Percentiles rank a stretch among this genome's conserved stretches.
phyloP scores from a whole-genome alignment of 805 yeast species.

The Komagataella kurtzmanii region DNA sequence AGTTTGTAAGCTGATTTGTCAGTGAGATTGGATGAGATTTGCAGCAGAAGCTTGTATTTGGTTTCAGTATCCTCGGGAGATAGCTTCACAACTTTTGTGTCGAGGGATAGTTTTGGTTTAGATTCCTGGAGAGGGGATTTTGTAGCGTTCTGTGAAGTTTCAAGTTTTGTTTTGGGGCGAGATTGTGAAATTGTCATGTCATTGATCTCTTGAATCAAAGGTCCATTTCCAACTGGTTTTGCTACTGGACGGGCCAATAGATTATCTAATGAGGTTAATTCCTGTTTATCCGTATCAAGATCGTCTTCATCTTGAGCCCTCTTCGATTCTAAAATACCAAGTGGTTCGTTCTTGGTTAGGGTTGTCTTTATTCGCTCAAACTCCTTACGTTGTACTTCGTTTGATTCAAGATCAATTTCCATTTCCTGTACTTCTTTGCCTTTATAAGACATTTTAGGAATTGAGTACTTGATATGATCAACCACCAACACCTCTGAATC shows the following conservation, averaged over 20 bases:
- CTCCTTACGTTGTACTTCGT: conserved; percentile 22
- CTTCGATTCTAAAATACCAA: conserved; percentile 28
- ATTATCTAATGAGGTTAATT: conserved; percentile 6
- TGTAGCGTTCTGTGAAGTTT: neutral
- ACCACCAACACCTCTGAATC: conserved; percentile 28
- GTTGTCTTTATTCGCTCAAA: conserved; percentile 15
- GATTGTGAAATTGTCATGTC: conserved; percentile 10
- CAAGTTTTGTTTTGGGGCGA: neutral
- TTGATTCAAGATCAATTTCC: conserved; percentile 26
- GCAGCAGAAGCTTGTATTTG: conserved; percentile 8
- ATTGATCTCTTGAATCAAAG: conserved; percentile 43
- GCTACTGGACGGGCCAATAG: conserved; percentile 1
- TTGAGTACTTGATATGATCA: conserved; percentile 42
- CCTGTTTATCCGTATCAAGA: neutral
- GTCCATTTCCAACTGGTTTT: conserved; percentile 13
- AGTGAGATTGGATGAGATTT: conserved; percentile 14
- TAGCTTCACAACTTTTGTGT: conserved; percentile 10
- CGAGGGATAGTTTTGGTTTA: conserved; percentile 7
- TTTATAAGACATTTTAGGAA: conserved; percentile 64
- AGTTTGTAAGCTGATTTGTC: conserved; percentile 21
- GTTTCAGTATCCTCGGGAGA: conserved; percentile 10
- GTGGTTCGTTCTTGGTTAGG: conserved; percentile 26
- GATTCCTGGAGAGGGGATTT: neutral
- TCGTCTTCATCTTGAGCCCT: conserved; percentile 11
- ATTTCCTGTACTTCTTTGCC: conserved; percentile 40